These are phyloP conservation scores for Bryoglossum gracile DNA, from an alignment of 495 filamentous ascomycete genomes.

Conservation along the genomic window DNA sequence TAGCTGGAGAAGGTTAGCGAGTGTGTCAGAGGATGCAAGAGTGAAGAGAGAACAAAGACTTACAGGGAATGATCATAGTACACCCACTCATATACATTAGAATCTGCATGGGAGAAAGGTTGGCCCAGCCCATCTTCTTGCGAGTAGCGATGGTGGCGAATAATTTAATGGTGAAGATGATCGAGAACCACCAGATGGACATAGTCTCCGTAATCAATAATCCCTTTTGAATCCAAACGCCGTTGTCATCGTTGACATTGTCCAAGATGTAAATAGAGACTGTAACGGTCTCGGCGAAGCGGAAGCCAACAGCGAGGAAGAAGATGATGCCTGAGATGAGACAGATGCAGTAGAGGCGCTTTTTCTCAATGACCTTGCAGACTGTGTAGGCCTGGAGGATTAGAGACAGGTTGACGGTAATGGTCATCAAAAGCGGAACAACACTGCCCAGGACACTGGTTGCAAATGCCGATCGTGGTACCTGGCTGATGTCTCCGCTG, in stretches of 20 bases:
- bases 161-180: constrained; percentile 65
- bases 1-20: constrained; percentile 37
- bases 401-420: constrained; percentile 58
- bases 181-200: constrained; percentile 69
- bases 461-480: constrained; percentile 39
- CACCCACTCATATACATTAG: constrained; percentile 71
- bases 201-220: constrained; percentile 50
- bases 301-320: constrained; percentile 50
- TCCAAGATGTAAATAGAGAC: constrained; percentile 47
- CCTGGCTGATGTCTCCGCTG: constrained; percentile 46
- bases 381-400: constrained; percentile 56
- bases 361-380: constrained; percentile 5
- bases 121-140: constrained; percentile 45
- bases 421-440: constrained; percentile 49
- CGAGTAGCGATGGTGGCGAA: constrained; percentile 53
- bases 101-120: constrained; percentile 61
- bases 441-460: constrained; percentile 46
- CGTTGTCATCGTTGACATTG: neutral
- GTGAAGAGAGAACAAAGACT: constrained; percentile 22
- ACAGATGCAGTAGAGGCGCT: constrained; percentile 37
- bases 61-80: constrained; percentile 74
- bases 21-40: neutral
- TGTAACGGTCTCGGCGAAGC: constrained; percentile 48
- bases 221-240: constrained; percentile 43
- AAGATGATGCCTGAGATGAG: constrained; percentile 45